Percentiles rank a stretch among this genome's conserved stretches.
Evolutionary conservation across 768 basidiomycete species (phyloP).

Genomic region (Melanogaster broomeanus): DNA sequence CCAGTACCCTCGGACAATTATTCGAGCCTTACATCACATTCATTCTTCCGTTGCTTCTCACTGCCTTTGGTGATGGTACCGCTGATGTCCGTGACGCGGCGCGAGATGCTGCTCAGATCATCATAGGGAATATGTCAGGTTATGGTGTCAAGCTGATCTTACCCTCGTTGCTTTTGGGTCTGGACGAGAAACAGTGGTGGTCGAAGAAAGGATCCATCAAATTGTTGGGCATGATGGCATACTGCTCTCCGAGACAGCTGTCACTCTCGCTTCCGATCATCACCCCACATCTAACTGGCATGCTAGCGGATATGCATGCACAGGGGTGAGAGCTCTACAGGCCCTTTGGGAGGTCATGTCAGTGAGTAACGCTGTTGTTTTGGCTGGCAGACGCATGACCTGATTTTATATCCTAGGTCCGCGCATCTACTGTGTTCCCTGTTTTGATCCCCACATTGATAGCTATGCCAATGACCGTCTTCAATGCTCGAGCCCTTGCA

Average conservation of each 20-base stretch:
- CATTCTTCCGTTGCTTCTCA: conserved; percentile 80
- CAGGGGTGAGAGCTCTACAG: conserved; percentile 94
- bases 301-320: conserved; percentile 95
- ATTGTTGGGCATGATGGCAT: conserved; percentile 96
- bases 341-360: conserved; percentile 94
- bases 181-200: conserved; percentile 98
- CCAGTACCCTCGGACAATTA: conserved; percentile 78
- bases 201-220: conserved; percentile 98
- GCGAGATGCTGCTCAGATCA: conserved; percentile 86
- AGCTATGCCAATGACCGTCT: conserved; percentile 86
- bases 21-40: conserved; percentile 93
- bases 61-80: conserved; percentile 83
- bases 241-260: conserved; percentile 93
- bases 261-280: conserved; percentile 95
- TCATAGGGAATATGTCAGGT: conserved; percentile 94
- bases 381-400: neutral
- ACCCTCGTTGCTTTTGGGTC: conserved; percentile 82
- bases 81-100: conserved; percentile 92
- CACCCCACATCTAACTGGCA: conserved; percentile 92
- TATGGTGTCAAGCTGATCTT: conserved; percentile 96
- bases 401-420: conserved; percentile 57
- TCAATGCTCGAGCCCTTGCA: conserved; percentile 91
- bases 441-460: conserved; percentile 94
- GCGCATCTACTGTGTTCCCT: conserved; percentile 94
- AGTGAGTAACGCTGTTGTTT: conserved; percentile 46